Percentiles rank a stretch among this genome's conserved stretches.
These are phyloP conservation scores for Alnus rubra DNA, from an alignment of 306 rosid genomes.

Conservation along the genomic window DNA sequence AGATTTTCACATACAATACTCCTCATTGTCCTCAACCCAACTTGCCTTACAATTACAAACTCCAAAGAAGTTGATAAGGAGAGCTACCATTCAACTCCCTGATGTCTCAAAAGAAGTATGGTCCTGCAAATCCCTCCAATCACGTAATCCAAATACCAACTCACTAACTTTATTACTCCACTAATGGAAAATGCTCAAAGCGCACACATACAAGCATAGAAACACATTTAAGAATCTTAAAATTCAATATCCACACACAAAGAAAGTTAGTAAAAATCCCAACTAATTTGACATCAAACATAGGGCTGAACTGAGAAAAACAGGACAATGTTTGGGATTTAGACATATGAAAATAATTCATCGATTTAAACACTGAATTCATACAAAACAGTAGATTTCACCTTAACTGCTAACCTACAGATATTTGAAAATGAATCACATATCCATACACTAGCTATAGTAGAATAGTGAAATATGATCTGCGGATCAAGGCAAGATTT, in stretches of 20 bases:
- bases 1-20: background rate
- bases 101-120: background rate
- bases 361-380: background rate
- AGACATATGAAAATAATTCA: background rate
- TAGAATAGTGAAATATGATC: constrained; percentile 23
- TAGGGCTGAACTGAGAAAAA: background rate
- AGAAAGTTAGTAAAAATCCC: background rate
- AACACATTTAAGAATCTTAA: background rate
- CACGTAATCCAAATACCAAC: background rate
- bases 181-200: background rate
- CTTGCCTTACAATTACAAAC: background rate
- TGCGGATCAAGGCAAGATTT: background rate
- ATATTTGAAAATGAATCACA: constrained; percentile 12
- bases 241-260: background rate
- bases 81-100: background rate
- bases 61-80: background rate
- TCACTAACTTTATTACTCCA: background rate
- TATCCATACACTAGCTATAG: constrained; percentile 14
- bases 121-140: background rate
- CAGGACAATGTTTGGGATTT: background rate
- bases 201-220: background rate
- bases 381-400: background rate
- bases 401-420: background rate
- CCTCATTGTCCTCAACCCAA: background rate
- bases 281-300: background rate